phyloP scores from a whole-genome alignment of 306 rosid genomes.

The Trichosanthes truncata region DNA sequence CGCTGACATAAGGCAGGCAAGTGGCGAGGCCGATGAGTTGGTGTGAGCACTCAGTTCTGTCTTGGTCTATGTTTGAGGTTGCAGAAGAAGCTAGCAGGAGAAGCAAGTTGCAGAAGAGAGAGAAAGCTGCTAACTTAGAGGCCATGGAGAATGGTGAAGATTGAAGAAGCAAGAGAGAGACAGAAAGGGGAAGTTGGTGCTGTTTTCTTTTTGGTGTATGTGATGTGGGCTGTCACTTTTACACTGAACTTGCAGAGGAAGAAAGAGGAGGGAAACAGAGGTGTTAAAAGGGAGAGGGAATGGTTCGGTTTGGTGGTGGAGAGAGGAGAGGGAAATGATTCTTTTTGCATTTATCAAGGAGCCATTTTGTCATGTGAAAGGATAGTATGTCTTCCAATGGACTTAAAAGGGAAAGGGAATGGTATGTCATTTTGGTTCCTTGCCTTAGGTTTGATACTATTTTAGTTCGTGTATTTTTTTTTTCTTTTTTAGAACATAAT shows the following conservation, averaged over 20 bases:
- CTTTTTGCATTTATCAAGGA: not conserved
- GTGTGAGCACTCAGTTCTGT: slow-evolving; percentile 53
- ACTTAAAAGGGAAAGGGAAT: not conserved
- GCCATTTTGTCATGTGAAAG: not conserved
- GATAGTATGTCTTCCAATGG: not conserved
- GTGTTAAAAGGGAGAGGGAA: not conserved
- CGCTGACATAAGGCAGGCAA: slow-evolving; percentile 56
- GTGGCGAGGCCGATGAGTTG: slow-evolving; percentile 34
- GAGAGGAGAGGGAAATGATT: not conserved
- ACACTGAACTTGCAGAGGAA: not conserved
- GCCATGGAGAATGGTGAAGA: slow-evolving; percentile 17
- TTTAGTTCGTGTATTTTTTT: too few species aligned
- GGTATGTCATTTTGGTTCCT: too few species aligned
- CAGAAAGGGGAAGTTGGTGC: not conserved
- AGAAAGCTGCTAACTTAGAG: not conserved
- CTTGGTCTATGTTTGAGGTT: slow-evolving; percentile 44
- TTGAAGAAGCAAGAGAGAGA: not conserved
- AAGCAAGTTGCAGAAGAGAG: not conserved
- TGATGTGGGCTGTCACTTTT: not conserved
- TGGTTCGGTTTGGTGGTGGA: not conserved
- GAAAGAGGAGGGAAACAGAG: not conserved
- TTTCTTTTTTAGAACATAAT: too few species aligned
- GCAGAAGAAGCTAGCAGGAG: slow-evolving; percentile 19
- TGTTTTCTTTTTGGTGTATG: not conserved
- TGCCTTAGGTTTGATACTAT: too few species aligned